A percentile compares a stretch with the other conserved stretches of the same genome.
phyloP scores from a whole-genome alignment of 208 protist species.

The Zelonia costaricensis region DNA sequence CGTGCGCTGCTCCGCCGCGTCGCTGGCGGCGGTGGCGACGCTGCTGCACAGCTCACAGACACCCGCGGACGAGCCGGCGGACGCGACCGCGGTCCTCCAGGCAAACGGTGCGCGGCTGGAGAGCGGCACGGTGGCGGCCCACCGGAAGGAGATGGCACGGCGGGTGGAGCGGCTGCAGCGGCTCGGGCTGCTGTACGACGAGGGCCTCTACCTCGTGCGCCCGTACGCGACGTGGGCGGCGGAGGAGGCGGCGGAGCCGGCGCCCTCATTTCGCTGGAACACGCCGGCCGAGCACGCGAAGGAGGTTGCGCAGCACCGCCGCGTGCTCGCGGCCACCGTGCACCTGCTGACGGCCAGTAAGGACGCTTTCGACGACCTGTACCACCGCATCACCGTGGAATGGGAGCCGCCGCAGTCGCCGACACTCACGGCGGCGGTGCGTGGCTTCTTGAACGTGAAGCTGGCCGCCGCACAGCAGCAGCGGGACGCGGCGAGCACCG shows the following conservation, averaged over 20 bases:
- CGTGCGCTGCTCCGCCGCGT: slow-evolving; percentile 50
- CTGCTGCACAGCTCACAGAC: slow-evolving; percentile 22
- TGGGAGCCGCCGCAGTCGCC: slow-evolving; percentile 36
- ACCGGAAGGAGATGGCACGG: slow-evolving; percentile 24
- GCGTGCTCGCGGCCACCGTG: slow-evolving; percentile 31
- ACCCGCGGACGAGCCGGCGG: background rate
- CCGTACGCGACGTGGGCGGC: slow-evolving; percentile 26
- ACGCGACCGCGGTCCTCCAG: background rate
- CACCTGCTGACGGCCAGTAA: slow-evolving; percentile 16
- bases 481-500: background rate
- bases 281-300: slow-evolving; percentile 12
- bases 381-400: slow-evolving; percentile 43
- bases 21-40: slow-evolving; percentile 24
- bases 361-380: slow-evolving; percentile 28
- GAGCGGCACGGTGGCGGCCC: background rate
- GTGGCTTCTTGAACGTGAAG: slow-evolving; percentile 21
- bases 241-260: slow-evolving; percentile 22
- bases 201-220: slow-evolving; percentile 74
- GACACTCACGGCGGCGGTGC: slow-evolving; percentile 7
- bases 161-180: slow-evolving; percentile 77
- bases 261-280: slow-evolving; percentile 20
- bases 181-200: slow-evolving; percentile 77
- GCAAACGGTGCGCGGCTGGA: background rate
- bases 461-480: slow-evolving; percentile 14
- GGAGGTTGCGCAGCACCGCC: slow-evolving; percentile 36